phyloP scores from a whole-genome alignment of 768 basidiomycete species.

The Steccherinum ochraceum region DNA sequence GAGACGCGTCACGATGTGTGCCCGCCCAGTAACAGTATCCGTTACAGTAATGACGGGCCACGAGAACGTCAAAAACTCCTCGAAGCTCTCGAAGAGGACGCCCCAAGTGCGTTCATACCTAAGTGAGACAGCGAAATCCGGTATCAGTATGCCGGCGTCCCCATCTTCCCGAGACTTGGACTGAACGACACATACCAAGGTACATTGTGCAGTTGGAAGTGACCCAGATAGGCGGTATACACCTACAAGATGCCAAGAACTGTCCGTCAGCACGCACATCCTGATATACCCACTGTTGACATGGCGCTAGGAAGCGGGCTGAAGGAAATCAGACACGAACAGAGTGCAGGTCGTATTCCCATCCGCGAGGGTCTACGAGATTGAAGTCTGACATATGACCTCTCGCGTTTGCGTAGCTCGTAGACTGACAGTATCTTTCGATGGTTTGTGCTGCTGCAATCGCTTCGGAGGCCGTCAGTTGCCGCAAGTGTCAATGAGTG shows the following conservation, averaged over 20 bases:
- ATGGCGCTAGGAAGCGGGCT: neutral
- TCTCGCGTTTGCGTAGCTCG: no score
- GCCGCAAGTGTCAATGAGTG: no score
- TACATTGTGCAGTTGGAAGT: slow-evolving; percentile 66
- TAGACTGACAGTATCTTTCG: no score
- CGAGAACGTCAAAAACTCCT: slow-evolving; percentile 72
- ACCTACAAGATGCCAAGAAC: slow-evolving; percentile 26
- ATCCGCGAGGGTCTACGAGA: slow-evolving; percentile 67
- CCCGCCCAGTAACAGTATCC: slow-evolving; percentile 60
- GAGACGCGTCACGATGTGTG: slow-evolving; percentile 76
- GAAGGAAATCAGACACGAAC: slow-evolving; percentile 34
- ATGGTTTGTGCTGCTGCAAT: no score
- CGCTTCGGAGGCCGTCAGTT: no score
- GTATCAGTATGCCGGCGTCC: neutral
- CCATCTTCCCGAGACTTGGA: neutral
- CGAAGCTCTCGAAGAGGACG: slow-evolving; percentile 70
- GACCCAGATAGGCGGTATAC: slow-evolving; percentile 74
- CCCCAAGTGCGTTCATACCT: slow-evolving; percentile 84
- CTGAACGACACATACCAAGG: slow-evolving; percentile 44
- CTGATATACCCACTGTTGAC: neutral
- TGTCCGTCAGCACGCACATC: neutral
- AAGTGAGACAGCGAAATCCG: neutral
- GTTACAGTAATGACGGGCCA: slow-evolving; percentile 82
- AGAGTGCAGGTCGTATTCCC: slow-evolving; percentile 77
- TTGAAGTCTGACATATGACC: slow-evolving; percentile 67